Evolutionary conservation across 768 basidiomycete genomes (phyloP).

Genomic region (Lactarius tabidus): DNA sequence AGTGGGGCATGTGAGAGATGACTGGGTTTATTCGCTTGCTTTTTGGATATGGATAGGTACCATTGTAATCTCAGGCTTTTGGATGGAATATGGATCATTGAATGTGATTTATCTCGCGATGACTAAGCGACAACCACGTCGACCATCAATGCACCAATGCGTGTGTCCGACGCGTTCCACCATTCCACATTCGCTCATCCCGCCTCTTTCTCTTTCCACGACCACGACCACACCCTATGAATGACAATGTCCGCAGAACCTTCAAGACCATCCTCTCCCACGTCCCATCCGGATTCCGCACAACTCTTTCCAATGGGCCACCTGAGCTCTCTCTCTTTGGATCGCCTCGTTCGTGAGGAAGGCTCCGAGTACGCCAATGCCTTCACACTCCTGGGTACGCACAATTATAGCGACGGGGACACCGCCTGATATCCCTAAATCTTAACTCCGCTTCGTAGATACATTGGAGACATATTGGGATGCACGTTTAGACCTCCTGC

Average conservation of each 20-base stretch:
- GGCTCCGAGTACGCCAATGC: conserved; percentile 74
- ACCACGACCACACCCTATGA: conserved; percentile 21
- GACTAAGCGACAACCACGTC: conserved; percentile 7
- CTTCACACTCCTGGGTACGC: conserved; percentile 76
- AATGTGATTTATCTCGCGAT: background rate
- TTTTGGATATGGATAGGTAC: background rate
- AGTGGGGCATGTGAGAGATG: conserved; percentile 17
- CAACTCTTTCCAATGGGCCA: conserved; percentile 40
- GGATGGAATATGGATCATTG: conserved; percentile 5
- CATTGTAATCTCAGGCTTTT: background rate
- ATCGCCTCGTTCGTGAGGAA: conserved; percentile 72
- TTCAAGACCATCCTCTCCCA: conserved; percentile 38
- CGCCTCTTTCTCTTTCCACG: background rate
- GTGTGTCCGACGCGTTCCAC: background rate
- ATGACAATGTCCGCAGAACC: conserved; percentile 26
- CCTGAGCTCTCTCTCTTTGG: conserved; percentile 61
- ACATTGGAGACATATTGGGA: conserved; percentile 95
- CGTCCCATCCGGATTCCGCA: conserved; percentile 32
- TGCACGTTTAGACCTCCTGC: conserved; percentile 77
- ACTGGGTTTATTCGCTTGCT: background rate
- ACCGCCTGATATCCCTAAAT: background rate
- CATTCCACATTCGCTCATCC: background rate
- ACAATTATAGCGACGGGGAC: background rate
- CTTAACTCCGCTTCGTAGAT: conserved; percentile 45
- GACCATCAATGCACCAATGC: background rate